Conservation (phyloP, 495 filamentous ascomycete genomes). For the Podospora australis region DNA sequence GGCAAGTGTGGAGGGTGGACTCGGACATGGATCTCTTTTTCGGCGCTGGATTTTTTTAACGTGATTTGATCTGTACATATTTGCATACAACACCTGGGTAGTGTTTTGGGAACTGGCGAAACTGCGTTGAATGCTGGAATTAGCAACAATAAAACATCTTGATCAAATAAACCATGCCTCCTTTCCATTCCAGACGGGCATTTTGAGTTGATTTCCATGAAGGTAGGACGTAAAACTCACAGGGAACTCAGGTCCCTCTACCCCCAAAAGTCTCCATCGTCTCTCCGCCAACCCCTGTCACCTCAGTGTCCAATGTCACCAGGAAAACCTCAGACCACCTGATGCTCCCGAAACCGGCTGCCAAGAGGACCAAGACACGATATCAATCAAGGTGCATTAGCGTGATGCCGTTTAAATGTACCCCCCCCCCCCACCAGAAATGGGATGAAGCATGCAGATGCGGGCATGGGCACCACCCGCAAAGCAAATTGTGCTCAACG, state of each 20-base stretch:
- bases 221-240: too few species aligned
- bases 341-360: conserved; percentile 2
- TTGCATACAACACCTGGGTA: too few species aligned
- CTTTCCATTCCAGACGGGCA: too few species aligned
- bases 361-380: conserved; percentile 1
- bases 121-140: too few species aligned
- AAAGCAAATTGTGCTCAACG: too few species aligned
- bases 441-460: too few species aligned
- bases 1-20: background rate
- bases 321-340: background rate
- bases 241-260: background rate
- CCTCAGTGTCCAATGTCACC: background rate
- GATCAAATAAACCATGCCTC: background rate
- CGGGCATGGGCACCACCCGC: too few species aligned
- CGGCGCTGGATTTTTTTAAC: background rate
- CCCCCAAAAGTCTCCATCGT: too few species aligned
- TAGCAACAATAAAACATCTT: background rate
- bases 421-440: background rate
- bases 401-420: background rate
- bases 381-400: background rate
- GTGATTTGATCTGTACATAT: background rate
- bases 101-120: background rate
- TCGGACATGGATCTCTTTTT: background rate
- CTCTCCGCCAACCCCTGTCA: too few species aligned
- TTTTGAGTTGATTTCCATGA: too few species aligned